Conservation (phyloP, 345 rosid species). For the Gossypium herbaceum region DNA sequence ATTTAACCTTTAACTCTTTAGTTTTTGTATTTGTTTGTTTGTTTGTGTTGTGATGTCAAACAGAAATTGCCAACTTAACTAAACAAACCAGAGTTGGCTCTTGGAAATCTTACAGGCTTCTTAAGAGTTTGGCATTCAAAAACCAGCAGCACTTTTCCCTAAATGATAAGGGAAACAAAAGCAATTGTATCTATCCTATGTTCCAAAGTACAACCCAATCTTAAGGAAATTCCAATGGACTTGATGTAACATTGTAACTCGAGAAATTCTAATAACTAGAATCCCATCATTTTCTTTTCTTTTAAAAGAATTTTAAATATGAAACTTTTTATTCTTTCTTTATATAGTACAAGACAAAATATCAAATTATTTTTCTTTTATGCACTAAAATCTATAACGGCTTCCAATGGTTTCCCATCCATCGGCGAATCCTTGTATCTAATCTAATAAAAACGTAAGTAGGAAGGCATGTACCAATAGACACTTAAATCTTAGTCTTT, state of each 20-base stretch:
- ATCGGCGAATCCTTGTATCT: no score
- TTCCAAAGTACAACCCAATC: not conserved
- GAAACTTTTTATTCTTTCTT: no score
- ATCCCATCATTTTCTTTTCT: no score
- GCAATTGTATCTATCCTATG: not conserved
- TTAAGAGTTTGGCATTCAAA: not conserved
- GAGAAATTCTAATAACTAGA: not conserved
- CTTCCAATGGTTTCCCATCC: not conserved
- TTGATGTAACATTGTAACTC: not conserved
- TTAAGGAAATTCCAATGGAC: not conserved
- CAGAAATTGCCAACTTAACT: not conserved
- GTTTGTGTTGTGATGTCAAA: not conserved
- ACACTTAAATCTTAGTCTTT: not conserved
- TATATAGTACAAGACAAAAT: no score
- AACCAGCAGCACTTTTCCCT: not conserved
- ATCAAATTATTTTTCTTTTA: not conserved
- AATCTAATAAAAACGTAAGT: no score
- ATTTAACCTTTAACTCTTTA: no score
- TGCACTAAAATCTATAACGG: not conserved
- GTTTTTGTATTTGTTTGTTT: not conserved
- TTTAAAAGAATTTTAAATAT: no score
- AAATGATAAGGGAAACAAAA: not conserved
- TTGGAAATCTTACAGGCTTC: not conserved
- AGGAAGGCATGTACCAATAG: no score
- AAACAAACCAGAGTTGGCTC: not conserved